Evolutionary conservation across 495 filamentous ascomycete genomes (phyloP).

Genomic region (Aspergillus indologenus): DNA sequence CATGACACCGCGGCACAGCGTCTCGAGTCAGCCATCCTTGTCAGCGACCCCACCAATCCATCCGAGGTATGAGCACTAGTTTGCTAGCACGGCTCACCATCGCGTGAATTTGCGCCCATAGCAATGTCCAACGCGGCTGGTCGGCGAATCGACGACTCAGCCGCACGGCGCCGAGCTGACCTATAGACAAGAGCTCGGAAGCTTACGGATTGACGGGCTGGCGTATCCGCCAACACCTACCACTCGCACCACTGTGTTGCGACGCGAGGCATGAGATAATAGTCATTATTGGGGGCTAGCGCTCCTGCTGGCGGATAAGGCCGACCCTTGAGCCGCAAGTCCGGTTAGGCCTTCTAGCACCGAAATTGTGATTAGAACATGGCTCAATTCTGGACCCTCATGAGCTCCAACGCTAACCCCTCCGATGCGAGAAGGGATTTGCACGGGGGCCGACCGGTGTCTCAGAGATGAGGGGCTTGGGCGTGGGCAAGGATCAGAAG

Average conservation of each 20-base stretch:
- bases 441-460: constrained; percentile 13
- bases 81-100: not conserved
- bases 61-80: constrained; percentile 14
- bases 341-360: not conserved
- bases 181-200: constrained; percentile 1
- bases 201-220: not conserved
- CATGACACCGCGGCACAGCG: constrained; percentile 12
- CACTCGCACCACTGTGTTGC: not conserved
- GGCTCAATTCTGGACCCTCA: constrained; percentile 7
- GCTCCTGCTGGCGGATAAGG: constrained; percentile 1
- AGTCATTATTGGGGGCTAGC: constrained; percentile 2
- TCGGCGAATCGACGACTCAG: constrained; percentile 8
- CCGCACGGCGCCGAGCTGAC: constrained; percentile 8
- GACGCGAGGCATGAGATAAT: not conserved
- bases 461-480: constrained; percentile 21
- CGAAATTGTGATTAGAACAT: not conserved
- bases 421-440: constrained; percentile 1
- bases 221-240: not conserved
- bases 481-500: constrained; percentile 10
- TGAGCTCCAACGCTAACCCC: not conserved
- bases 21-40: not conserved
- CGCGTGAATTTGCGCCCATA: not conserved
- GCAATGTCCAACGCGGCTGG: constrained; percentile 4
- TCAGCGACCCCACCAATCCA: not conserved
- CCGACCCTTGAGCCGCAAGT: not conserved